Evolutionary conservation across 2,329 filamentous ascomycete species (phyloP), one percentile per base, ranked within the genome.

Genomic region (Xenosphaeropsis pyriputrescens): DNA sequence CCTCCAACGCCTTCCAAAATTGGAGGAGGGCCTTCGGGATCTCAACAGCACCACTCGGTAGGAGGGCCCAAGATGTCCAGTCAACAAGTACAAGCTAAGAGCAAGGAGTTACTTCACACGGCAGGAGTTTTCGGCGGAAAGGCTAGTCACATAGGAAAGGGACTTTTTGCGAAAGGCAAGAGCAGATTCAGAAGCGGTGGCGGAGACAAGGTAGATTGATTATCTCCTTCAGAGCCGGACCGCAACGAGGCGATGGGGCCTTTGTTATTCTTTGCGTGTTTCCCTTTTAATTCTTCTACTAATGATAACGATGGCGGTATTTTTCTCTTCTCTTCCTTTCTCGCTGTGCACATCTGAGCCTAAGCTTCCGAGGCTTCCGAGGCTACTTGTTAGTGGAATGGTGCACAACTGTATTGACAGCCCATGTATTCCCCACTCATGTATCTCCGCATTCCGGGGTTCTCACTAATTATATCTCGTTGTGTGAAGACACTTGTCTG

Each of bases 101-200:
- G 88, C 56, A 95, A 94, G 62, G 86, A 93, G 50, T 64, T 95
- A 18, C 69, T 95, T 54, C 83, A 91, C 46, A 79, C 80, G 16
- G 88, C 88, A 39, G 85, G 85, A 38, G 62, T 75, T 14, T 63
- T 80, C 41, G 72, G 77, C 42, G 75, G 75, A 17, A 79, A 79
- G 51, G 76, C 75, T 22, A 71, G 73, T 45, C 86, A 83, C 53
- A 85, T 85, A 41, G 86, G 88, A 35, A 94, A 94, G 64, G 89
- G 88, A 37, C 60, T 95, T 45, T 79, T 95, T 57, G 85, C 82
- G 47, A 93, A 93, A 63, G 85, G 88, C 48, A 89, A 83, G 62
- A 89, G 73, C 62, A 89, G 85, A 59, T 76, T 94, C 57, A 66
- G 47, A 36, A 44, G 70, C 44, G 72, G 68, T 55, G 72, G 72